phyloP scores from a whole-genome alignment of 2,329 filamentous ascomycete species.

The Nigrograna mackinnonii region DNA sequence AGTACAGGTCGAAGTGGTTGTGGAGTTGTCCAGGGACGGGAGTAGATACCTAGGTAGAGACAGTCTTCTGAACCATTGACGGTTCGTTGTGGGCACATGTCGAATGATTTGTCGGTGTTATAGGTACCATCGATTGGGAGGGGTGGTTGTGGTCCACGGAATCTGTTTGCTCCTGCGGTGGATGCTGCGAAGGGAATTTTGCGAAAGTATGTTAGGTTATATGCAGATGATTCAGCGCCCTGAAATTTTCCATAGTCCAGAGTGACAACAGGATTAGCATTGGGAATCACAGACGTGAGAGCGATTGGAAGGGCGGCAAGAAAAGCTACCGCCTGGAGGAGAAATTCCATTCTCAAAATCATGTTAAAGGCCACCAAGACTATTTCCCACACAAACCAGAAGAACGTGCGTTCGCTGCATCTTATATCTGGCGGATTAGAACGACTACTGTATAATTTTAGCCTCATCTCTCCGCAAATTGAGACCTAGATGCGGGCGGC shows the following conservation, averaged over 20 bases:
- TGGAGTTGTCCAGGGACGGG: slow-evolving; percentile 56
- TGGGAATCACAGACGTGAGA: slow-evolving; percentile 11
- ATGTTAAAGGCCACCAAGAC: too few relatives aligned
- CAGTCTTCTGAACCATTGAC: slow-evolving; percentile 63
- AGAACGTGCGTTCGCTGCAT: too few relatives aligned
- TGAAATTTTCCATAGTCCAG: slow-evolving; percentile 50
- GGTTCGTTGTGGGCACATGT: slow-evolving; percentile 63
- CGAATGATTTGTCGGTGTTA: slow-evolving; percentile 58
- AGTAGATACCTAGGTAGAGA: slow-evolving; percentile 63
- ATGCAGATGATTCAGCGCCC: slow-evolving; percentile 54
- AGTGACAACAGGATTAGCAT: slow-evolving; percentile 19
- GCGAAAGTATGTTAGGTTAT: slow-evolving; percentile 63
- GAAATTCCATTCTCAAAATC: too few relatives aligned
- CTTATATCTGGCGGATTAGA: too few relatives aligned
- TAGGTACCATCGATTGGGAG: slow-evolving; percentile 54
- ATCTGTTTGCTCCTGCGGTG: slow-evolving; percentile 61
- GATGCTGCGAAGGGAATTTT: slow-evolving; percentile 66
- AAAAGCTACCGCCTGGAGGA: too few relatives aligned
- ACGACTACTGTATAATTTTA: too few relatives aligned
- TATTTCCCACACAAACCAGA: too few relatives aligned
- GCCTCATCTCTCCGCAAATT: too few relatives aligned
- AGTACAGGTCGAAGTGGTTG: slow-evolving; percentile 58
- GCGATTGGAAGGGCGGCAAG: neutral
- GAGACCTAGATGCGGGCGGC: too few relatives aligned
- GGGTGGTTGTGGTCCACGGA: slow-evolving; percentile 64